Conservation (phyloP, 331 rosid species). For the Malus hybrid region DNA sequence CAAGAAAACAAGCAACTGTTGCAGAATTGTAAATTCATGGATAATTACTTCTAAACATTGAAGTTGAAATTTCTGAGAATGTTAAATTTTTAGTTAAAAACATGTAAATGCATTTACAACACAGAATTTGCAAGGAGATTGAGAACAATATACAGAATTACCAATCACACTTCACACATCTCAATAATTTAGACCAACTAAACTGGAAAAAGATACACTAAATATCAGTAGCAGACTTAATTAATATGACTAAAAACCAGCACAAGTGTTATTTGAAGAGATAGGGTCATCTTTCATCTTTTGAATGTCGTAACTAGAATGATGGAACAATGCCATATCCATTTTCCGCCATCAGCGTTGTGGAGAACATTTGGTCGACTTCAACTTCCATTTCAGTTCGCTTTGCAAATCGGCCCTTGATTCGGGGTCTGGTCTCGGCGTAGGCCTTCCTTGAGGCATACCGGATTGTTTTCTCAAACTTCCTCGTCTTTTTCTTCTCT, state of each 20-base stretch:
- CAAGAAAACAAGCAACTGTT: background rate
- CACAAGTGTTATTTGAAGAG: conserved; percentile 10
- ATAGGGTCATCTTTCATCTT: conserved; percentile 3
- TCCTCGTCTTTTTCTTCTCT: conserved; percentile 85
- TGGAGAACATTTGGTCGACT: conserved; percentile 73
- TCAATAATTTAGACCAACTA: background rate
- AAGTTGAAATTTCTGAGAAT: background rate
- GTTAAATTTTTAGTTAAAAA: background rate
- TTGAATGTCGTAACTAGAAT: conserved; percentile 28
- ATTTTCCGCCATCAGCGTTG: conserved; percentile 50
- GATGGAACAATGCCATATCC: conserved; percentile 90
- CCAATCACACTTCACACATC: too few species aligned
- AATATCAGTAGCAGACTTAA: conserved; percentile 20
- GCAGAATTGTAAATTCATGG: background rate
- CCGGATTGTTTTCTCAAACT: conserved; percentile 89
- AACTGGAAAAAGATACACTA: conserved; percentile 15
- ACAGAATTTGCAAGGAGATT: conserved; percentile 15
- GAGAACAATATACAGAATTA: background rate
- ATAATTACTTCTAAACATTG: background rate
- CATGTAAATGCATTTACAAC: conserved; percentile 36
- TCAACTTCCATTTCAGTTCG: conserved; percentile 66
- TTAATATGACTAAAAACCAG: background rate
- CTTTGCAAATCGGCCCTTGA: conserved; percentile 90
- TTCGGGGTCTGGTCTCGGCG: conserved; percentile 89
- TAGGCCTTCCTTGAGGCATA: conserved; percentile 97